Conservation (phyloP, 2,329 filamentous ascomycete species). For the Aureobasidium sp. region DNA sequence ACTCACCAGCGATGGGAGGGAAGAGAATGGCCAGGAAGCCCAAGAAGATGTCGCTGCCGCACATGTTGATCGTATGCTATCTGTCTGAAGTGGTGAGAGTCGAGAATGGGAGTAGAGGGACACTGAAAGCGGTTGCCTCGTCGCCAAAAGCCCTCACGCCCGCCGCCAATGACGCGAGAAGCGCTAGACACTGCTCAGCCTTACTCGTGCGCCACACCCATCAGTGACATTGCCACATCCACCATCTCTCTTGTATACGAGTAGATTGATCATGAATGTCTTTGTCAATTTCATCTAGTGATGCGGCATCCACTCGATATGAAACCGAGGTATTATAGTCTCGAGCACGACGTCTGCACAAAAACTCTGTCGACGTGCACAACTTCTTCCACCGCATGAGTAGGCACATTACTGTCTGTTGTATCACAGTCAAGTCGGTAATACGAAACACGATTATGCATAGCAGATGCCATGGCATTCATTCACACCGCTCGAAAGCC, state of each 20-base stretch:
- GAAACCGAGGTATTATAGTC: neutral
- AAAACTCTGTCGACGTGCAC: neutral
- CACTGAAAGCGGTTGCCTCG: slow-evolving; percentile 11
- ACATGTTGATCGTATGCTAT: slow-evolving; percentile 38
- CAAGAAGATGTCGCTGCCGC: slow-evolving; percentile 53
- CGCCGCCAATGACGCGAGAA: neutral
- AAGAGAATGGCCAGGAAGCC: slow-evolving; percentile 54
- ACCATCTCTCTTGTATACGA: neutral
- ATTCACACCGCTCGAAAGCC: neutral
- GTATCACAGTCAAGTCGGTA: neutral
- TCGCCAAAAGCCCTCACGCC: neutral
- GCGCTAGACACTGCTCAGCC: neutral
- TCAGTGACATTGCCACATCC: neutral
- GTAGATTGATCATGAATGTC: neutral
- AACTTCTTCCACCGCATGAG: neutral
- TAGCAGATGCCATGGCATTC: neutral
- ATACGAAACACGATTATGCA: neutral
- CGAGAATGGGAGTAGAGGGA: neutral
- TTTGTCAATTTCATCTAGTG: neutral
- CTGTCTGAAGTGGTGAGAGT: neutral
- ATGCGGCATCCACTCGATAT: neutral
- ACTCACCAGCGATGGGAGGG: slow-evolving; percentile 49
- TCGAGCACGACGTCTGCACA: neutral
- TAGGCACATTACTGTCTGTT: too few species aligned
- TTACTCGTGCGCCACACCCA: neutral